These are phyloP conservation scores for Aspergillus quadrilineatus DNA, from an alignment of 2,329 filamentous ascomycete species.

Conservation along the genomic window DNA sequence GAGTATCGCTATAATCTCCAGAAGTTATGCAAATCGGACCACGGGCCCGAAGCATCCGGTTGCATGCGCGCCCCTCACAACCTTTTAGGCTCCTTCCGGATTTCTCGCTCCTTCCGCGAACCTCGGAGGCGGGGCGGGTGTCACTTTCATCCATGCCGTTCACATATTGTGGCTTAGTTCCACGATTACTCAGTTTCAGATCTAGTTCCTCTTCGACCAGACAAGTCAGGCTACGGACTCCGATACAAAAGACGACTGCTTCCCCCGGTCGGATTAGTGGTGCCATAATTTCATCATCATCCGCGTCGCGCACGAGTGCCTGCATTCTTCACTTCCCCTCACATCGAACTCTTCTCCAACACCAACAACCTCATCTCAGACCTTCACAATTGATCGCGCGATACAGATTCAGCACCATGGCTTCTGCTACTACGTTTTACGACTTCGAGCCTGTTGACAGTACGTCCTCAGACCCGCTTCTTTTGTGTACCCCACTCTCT, in stretches of 20 bases:
- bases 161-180: neutral
- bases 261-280: neutral
- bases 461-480: constrained; percentile 33
- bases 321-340: neutral
- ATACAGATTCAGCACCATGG: constrained; percentile 44
- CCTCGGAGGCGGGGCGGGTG: neutral
- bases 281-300: neutral
- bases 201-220: neutral
- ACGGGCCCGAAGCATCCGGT: constrained; percentile 5
- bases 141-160: neutral
- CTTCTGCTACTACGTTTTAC: constrained; percentile 59
- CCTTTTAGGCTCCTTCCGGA: neutral
- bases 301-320: neutral
- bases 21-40: constrained; percentile 1
- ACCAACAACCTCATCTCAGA: neutral
- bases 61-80: neutral
- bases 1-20: neutral
- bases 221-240: neutral
- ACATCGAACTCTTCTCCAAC: neutral
- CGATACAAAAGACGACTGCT: constrained; percentile 10
- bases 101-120: constrained; percentile 3
- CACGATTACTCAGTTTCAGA: constrained; percentile 1
- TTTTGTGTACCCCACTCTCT: neutral
- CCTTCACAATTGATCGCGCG: neutral
- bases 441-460: constrained; percentile 60